Base-by-base conservation (phyloP, 768 basidiomycete genomes). In the Amyloporia xantha region DNA sequence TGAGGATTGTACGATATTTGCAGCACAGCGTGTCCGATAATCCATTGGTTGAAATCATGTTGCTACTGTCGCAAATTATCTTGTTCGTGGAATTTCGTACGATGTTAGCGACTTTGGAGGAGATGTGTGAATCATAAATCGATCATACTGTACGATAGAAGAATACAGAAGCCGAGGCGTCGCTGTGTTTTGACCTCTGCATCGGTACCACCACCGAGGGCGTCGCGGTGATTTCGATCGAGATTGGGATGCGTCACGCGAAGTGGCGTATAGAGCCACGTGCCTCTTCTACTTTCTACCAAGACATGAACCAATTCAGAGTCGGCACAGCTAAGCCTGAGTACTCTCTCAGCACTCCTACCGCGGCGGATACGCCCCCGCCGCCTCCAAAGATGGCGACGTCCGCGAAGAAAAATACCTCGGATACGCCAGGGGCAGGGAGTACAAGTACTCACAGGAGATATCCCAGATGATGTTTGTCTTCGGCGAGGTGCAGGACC, bases 381-480 rank as follows among this genome's bases (percentile, higher is more conserved):
- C 30, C 30, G 15, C 30, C 30, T n/a, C n/a, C 44, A 15, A 51
- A 43, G 39, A 58, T 58, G 57, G 50, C 61, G 2, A 20, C 51
- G 0, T 5, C 49, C 13, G 44, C 49, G 15, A 62, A 59, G 55
- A 49, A 56, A 33, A 45, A 55, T 23, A 36, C 23, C 2, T 35
- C 57, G 1, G 56, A 57, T 3, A 39, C 48, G 12, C 45, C 55
- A 51, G 50, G 3, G 50, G 56, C 47, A 62, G 77, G 53, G 87
- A 89, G 52, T 94, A 93, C 77, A 91, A 90, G 55, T 96, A 95
- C 63, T 78, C 79, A 1, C 84, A 86, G 52, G 93, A 96, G 67
- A 96, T 96, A 23, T 87, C 90, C 6, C 91, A 95, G 66, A 96
- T 96, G 93, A 92, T 96, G 91, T 96, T 95, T 61, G 94, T 96